Percentiles rank a stretch among this genome's conserved stretches.
Conservation (phyloP, 78 protist genomes). For the Dictyostelium firmibasis region DNA sequence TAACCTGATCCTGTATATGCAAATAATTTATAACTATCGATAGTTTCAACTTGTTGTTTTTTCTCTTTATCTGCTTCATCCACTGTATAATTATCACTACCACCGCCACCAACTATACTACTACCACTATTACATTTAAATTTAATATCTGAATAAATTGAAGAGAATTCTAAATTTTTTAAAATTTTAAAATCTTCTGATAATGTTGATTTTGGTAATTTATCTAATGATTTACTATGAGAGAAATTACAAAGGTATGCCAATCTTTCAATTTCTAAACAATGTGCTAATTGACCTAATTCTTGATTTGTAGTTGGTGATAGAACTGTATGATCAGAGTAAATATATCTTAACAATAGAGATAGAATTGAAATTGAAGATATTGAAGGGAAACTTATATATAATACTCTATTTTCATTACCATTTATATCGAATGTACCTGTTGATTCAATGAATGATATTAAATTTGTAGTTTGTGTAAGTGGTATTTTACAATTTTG, state of each 20-base stretch:
- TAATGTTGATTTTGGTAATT: slow-evolving; percentile 17
- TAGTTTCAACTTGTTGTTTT: background rate
- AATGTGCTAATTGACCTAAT: slow-evolving; percentile 9
- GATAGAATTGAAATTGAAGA: background rate
- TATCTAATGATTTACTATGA: slow-evolving; percentile 9
- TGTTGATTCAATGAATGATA: background rate
- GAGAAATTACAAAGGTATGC: slow-evolving; percentile 17
- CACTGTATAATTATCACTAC: background rate
- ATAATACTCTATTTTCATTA: background rate
- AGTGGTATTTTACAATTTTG: background rate
- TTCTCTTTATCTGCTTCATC: background rate
- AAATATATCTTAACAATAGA: slow-evolving; percentile 16
- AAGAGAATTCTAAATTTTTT: background rate
- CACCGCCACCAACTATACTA: background rate
- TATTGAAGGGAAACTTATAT: background rate
- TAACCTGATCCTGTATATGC: background rate
- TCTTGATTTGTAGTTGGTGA: background rate
- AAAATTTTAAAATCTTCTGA: slow-evolving; percentile 25
- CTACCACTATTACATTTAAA: background rate
- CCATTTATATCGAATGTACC: background rate
- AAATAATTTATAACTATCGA: slow-evolving; percentile 17
- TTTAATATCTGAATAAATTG: background rate
- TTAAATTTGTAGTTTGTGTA: background rate
- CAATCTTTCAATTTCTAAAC: slow-evolving; percentile 35
- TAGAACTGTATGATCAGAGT: slow-evolving; percentile 30